Conservation (phyloP, 2,329 filamentous ascomycete genomes). For the Cytospora leucostoma region DNA sequence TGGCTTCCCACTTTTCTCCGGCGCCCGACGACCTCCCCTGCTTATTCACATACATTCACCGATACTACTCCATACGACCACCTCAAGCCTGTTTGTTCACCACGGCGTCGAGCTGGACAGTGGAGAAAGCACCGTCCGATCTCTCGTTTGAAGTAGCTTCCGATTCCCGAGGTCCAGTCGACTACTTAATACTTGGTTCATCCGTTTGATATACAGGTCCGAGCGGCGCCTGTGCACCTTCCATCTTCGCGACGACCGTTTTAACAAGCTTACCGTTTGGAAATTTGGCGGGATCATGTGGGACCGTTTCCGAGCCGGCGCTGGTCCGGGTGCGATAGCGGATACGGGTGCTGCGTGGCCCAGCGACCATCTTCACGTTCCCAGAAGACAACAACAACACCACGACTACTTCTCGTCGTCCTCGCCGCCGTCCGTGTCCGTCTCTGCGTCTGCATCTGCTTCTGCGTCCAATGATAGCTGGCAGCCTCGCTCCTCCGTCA, state of each 20-base stretch:
- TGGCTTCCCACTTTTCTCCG: too few relatives aligned
- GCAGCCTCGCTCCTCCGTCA: conserved; percentile 22
- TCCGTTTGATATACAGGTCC: too few relatives aligned
- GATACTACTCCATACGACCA: too few relatives aligned
- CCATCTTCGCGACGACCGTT: conserved; percentile 7
- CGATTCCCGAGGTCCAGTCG: too few relatives aligned
- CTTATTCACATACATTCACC: too few relatives aligned
- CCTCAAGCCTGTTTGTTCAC: too few relatives aligned
- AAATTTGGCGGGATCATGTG: conserved; percentile 9
- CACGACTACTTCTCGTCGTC: conserved; percentile 1
- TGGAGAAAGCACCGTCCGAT: too few relatives aligned
- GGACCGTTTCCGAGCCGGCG: conserved; percentile 14
- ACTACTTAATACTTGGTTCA: too few relatives aligned
- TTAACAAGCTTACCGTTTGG: background rate
- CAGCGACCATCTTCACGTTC: background rate
- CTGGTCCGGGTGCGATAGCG: background rate
- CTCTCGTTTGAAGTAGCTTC: too few relatives aligned
- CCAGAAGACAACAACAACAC: conserved; percentile 4
- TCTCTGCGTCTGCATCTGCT: background rate
- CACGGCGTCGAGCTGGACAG: background rate
- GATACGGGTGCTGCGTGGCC: background rate
- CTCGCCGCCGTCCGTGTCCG: conserved; percentile 1
- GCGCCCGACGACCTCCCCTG: too few relatives aligned
- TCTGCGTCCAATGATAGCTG: conserved; percentile 4
- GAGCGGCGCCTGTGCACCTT: conserved; percentile 2